These are phyloP conservation scores for Entamoeba moshkovskii DNA, from an alignment of 208 protist species.

Conservation along the genomic window DNA sequence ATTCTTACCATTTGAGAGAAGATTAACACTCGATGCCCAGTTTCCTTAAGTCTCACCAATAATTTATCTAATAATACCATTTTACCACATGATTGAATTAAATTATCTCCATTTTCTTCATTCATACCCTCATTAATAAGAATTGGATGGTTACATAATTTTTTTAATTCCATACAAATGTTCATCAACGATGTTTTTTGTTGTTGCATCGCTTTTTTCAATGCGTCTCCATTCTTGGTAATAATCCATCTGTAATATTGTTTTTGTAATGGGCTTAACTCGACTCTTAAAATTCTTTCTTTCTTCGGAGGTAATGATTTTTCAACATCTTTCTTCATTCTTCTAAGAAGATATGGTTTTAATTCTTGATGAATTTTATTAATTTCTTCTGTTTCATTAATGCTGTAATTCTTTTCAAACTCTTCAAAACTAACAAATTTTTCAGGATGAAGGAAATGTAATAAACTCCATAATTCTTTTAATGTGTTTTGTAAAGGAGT, in stretches of 20 bases:
- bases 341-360: slow-evolving; percentile 52
- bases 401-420: neutral
- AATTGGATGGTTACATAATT: slow-evolving; percentile 73
- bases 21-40: slow-evolving; percentile 71
- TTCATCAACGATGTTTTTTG: slow-evolving; percentile 45
- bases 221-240: neutral
- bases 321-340: slow-evolving; percentile 82
- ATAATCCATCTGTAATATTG: slow-evolving; percentile 52
- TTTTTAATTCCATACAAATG: slow-evolving; percentile 67
- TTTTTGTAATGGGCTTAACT: slow-evolving; percentile 37
- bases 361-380: slow-evolving; percentile 36
- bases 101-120: neutral
- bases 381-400: neutral
- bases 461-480: slow-evolving; percentile 20
- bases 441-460: slow-evolving; percentile 23
- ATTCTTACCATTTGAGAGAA: slow-evolving; percentile 79
- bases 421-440: slow-evolving; percentile 13
- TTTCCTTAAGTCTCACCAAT: slow-evolving; percentile 51
- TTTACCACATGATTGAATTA: slow-evolving; percentile 1
- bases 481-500: slow-evolving; percentile 16
- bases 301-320: slow-evolving; percentile 67
- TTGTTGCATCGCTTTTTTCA: slow-evolving; percentile 8
- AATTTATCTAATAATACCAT: slow-evolving; percentile 35
- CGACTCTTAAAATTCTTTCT: slow-evolving; percentile 53
- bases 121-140: neutral